Conservation (phyloP, 2,329 filamentous ascomycete genomes). For the Setomelanomma holmii region DNA sequence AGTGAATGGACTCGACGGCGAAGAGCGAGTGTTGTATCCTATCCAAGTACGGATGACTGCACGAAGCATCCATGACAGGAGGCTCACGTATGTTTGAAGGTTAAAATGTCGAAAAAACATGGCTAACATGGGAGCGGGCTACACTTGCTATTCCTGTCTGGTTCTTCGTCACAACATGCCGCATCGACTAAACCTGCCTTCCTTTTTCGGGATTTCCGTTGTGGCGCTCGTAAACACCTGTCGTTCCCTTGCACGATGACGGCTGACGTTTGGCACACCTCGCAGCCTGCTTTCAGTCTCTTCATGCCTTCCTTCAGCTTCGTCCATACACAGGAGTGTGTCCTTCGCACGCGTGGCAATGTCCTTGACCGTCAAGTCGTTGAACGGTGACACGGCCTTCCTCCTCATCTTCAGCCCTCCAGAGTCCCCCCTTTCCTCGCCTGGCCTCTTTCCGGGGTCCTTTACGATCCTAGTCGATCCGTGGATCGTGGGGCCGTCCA, state of each 20-base stretch:
- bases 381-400: conserved; percentile 71
- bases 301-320: conserved; percentile 3
- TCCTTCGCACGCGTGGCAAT: conserved; percentile 50
- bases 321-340: background rate
- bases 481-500: conserved; percentile 69
- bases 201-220: background rate
- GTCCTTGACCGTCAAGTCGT: conserved; percentile 68
- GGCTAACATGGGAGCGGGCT: background rate
- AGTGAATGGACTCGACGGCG: background rate
- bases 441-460: conserved; percentile 52
- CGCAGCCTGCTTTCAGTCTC: conserved; percentile 9
- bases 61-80: too few relatives aligned
- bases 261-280: conserved; percentile 11
- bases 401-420: conserved; percentile 68
- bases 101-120: conserved; percentile 3
- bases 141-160: conserved; percentile 1
- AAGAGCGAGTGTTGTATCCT: background rate
- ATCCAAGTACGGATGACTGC: too few relatives aligned
- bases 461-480: conserved; percentile 77
- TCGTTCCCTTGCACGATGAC: conserved; percentile 9
- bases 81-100: too few relatives aligned
- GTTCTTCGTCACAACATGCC: background rate
- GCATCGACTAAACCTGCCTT: conserved; percentile 2
- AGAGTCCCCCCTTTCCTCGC: conserved; percentile 50
- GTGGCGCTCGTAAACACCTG: conserved; percentile 6